phyloP scores from a whole-genome alignment of 495 filamentous ascomycete species.

The Annulohypoxylon moriforme region DNA sequence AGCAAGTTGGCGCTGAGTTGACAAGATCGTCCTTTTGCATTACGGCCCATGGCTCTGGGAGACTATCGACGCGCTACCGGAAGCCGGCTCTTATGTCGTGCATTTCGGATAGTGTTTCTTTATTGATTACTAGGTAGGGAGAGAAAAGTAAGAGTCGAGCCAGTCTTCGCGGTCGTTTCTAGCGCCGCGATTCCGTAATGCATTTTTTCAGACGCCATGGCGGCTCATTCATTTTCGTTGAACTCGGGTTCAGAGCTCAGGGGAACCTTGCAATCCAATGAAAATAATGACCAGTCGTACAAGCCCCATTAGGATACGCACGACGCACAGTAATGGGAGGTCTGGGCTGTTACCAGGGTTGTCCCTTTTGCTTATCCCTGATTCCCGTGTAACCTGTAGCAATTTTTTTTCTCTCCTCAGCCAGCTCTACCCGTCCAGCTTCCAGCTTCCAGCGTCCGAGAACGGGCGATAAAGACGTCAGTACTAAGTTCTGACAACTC shows the following conservation, averaged over 20 bases:
- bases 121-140: background rate
- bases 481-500: background rate
- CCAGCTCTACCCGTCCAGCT: background rate
- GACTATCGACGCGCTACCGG: background rate
- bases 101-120: background rate
- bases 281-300: slow-evolving; percentile 12
- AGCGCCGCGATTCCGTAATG: slow-evolving; percentile 11
- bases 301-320: slow-evolving; percentile 2
- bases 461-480: background rate
- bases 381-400: background rate
- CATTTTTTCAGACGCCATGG: slow-evolving; percentile 1
- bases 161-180: background rate
- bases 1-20: background rate
- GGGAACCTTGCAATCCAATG: slow-evolving; percentile 19
- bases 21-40: background rate
- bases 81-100: background rate
- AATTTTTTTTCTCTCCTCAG: background rate
- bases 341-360: background rate
- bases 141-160: background rate
- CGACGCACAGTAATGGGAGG: background rate
- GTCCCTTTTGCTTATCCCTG: slow-evolving; percentile 2
- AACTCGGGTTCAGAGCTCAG: slow-evolving; percentile 10
- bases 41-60: background rate
- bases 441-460: background rate
- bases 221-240: background rate